Evolutionary conservation across 1,139 yeast genomes (phyloP).

Genomic region (Protomyces macrosporus): DNA sequence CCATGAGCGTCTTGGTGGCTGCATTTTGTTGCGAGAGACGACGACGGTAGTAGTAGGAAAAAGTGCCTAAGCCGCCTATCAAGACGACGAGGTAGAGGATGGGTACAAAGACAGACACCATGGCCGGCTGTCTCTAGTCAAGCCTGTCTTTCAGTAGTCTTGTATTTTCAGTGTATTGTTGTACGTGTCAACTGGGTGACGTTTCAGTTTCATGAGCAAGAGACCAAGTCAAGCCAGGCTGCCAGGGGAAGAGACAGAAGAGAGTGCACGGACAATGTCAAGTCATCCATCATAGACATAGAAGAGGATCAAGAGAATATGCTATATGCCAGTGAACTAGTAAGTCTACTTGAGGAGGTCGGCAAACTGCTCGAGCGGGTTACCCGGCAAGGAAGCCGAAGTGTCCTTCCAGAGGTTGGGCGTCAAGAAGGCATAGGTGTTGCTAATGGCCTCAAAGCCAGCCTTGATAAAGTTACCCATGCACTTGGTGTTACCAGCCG

Average conservation of each 20-base stretch:
- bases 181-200: too few relatives aligned
- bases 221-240: too few relatives aligned
- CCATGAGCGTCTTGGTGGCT: slow-evolving; percentile 45
- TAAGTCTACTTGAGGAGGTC: slow-evolving; percentile 25
- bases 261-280: too few relatives aligned
- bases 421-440: slow-evolving; percentile 99
- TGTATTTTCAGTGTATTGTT: too few relatives aligned
- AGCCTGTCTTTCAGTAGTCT: too few relatives aligned
- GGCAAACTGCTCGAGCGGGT: slow-evolving; percentile 30
- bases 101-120: slow-evolving; percentile 58
- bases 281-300: too few relatives aligned
- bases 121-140: background rate
- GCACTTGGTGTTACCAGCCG: slow-evolving; percentile 99
- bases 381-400: slow-evolving; percentile 39
- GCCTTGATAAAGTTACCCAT: slow-evolving; percentile 99
- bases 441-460: slow-evolving; percentile 89
- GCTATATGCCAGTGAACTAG: background rate
- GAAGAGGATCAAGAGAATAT: background rate
- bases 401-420: slow-evolving; percentile 97
- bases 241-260: too few relatives aligned
- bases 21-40: slow-evolving; percentile 2
- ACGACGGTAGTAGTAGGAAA: slow-evolving; percentile 55
- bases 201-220: too few relatives aligned
- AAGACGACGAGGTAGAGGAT: slow-evolving; percentile 69
- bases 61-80: slow-evolving; percentile 63